phyloP scores from a whole-genome alignment of 139 green algal genomes.

The Zygnema circumcarinatum region DNA sequence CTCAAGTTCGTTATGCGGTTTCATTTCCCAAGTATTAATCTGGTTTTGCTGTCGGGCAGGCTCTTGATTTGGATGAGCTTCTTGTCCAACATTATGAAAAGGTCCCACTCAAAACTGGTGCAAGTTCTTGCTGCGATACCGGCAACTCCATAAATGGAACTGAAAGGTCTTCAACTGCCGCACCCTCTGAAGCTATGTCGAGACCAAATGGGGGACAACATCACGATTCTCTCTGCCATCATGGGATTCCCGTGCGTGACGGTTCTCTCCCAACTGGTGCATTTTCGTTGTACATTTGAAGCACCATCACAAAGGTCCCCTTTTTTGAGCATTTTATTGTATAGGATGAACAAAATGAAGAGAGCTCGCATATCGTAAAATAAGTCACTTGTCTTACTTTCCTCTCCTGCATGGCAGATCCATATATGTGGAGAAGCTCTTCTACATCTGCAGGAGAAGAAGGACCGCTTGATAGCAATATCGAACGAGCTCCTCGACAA shows the following conservation, averaged over 20 bases:
- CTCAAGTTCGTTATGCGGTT: neutral
- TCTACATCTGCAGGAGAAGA: slow-evolving; percentile 10
- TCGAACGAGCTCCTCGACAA: neutral
- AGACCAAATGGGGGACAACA: no score
- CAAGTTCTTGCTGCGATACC: neutral
- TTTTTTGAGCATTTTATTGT: no score
- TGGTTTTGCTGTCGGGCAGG: neutral
- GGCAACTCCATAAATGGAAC: neutral
- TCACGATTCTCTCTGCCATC: neutral
- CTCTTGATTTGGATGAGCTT: neutral
- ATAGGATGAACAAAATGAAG: no score
- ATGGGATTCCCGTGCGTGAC: neutral
- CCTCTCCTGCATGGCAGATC: neutral
- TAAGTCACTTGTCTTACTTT: no score
- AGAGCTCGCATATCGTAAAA: no score
- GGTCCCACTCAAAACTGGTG: neutral
- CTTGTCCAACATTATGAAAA: neutral
- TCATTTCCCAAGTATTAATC: neutral
- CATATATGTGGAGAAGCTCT: slow-evolving; percentile 14
- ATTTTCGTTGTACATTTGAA: no score
- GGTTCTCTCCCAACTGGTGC: no score
- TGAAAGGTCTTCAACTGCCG: neutral
- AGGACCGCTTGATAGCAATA: neutral
- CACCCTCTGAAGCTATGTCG: neutral
- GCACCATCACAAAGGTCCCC: no score